phyloP scores from a whole-genome alignment of 768 basidiomycete genomes.

The Pisolithus orientalis region DNA sequence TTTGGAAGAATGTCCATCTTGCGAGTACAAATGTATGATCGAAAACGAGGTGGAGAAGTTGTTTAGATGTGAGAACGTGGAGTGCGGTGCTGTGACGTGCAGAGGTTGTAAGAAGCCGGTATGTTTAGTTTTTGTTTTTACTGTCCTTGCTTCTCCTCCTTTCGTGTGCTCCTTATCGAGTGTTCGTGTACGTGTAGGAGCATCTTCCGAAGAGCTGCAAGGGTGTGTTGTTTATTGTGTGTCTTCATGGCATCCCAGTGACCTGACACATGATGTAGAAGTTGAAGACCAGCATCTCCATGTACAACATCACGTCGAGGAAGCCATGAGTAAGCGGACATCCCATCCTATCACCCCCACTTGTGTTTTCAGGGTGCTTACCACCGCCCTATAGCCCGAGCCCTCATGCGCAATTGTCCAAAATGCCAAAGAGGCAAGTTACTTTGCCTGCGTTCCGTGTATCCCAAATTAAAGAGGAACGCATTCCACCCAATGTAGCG shows the following conservation, averaged over 20 bases:
- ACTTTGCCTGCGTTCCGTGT: background rate
- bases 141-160: background rate
- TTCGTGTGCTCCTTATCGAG: background rate
- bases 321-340: slow-evolving; percentile 76
- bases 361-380: background rate
- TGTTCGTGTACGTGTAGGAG: slow-evolving; percentile 37
- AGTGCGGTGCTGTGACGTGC: slow-evolving; percentile 75
- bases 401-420: slow-evolving; percentile 85
- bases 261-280: slow-evolving; percentile 38
- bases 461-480: slow-evolving; percentile 1
- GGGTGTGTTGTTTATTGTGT: slow-evolving; percentile 35
- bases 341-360: background rate
- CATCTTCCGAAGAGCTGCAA: slow-evolving; percentile 79
- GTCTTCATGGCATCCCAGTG: background rate
- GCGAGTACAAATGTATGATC: slow-evolving; percentile 81
- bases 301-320: slow-evolving; percentile 75
- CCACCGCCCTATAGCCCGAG: slow-evolving; percentile 46
- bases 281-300: slow-evolving; percentile 67
- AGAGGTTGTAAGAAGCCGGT: slow-evolving; percentile 71
- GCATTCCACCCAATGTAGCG: slow-evolving; percentile 32
- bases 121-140: slow-evolving; percentile 18
- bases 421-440: slow-evolving; percentile 70
- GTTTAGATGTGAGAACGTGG: slow-evolving; percentile 48
- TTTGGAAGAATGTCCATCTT: slow-evolving; percentile 87
- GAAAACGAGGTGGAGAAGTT: slow-evolving; percentile 63